Evolutionary conservation across 139 green algal genomes (phyloP).

Genomic region (Zygnema circumcarinatum): DNA sequence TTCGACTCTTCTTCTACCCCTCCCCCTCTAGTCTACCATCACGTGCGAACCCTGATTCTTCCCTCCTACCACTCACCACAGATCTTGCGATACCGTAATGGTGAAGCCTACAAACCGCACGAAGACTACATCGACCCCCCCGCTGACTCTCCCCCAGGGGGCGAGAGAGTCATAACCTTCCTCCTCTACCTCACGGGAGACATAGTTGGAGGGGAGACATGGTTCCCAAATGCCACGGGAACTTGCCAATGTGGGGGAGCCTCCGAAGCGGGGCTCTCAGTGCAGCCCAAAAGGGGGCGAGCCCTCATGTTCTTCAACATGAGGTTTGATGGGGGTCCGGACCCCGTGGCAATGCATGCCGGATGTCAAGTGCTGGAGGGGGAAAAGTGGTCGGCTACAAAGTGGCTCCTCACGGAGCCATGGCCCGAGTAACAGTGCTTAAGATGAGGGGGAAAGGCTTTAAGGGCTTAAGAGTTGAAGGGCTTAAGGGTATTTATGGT

Average conservation of each 20-base stretch:
- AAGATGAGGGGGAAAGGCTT: no score
- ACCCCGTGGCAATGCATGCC: background rate
- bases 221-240: slow-evolving; percentile 10
- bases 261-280: background rate
- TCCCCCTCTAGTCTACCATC: no score
- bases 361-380: slow-evolving; percentile 24
- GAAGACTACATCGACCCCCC: slow-evolving; percentile 7
- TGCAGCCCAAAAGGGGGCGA: slow-evolving; percentile 1
- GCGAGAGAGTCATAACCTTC: background rate
- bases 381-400: slow-evolving; percentile 30
- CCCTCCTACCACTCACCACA: no score
- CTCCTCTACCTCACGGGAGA: slow-evolving; percentile 23
- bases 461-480: no score
- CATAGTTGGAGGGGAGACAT: slow-evolving; percentile 17
- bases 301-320: slow-evolving; percentile 19
- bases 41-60: no score
- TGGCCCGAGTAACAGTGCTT: no score
- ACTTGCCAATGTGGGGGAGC: background rate
- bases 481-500: no score
- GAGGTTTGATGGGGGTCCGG: background rate
- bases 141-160: background rate
- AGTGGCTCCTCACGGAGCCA: slow-evolving; percentile 10
- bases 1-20: background rate
- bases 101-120: slow-evolving; percentile 8
- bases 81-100: slow-evolving; percentile 15